These are phyloP conservation scores for Fusarium floridanum DNA, from an alignment of 2,329 filamentous ascomycete species.

Conservation along the genomic window DNA sequence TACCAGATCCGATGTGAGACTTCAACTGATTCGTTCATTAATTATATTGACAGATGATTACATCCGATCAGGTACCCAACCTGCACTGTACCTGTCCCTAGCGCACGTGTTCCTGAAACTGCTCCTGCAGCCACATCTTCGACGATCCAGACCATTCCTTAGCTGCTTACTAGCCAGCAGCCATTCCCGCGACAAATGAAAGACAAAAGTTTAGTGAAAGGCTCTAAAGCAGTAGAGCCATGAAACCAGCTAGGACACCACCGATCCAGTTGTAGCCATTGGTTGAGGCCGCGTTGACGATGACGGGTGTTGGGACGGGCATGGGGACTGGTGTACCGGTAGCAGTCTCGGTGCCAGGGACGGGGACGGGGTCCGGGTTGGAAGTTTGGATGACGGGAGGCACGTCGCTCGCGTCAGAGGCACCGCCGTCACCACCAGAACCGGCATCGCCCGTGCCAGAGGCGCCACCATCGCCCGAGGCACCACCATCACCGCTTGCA, in stretches of 20 bases:
- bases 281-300: constrained; percentile 32
- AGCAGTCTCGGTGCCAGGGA: not conserved
- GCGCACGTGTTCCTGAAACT: constrained; percentile 5
- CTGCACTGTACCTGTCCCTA: not conserved
- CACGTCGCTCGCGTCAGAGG: not conserved
- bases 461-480: not conserved
- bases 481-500: not conserved
- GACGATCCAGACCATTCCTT: not conserved
- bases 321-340: constrained; percentile 12
- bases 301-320: constrained; percentile 19
- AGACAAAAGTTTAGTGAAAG: not conserved
- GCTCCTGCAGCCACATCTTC: not conserved
- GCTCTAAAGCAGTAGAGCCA: constrained; percentile 35
- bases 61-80: constrained; percentile 1
- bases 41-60: constrained; percentile 25
- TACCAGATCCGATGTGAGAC: not conserved
- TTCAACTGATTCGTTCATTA: constrained; percentile 7
- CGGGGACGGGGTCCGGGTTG: not conserved
- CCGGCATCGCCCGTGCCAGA: too few species aligned
- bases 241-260: constrained; percentile 40
- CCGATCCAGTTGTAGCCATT: constrained; percentile 34
- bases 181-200: not conserved
- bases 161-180: not conserved
- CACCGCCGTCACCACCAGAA: too few species aligned
- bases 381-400: constrained; percentile 2